phyloP scores from a whole-genome alignment of 257 asterid species.

The Solanum chilense region DNA sequence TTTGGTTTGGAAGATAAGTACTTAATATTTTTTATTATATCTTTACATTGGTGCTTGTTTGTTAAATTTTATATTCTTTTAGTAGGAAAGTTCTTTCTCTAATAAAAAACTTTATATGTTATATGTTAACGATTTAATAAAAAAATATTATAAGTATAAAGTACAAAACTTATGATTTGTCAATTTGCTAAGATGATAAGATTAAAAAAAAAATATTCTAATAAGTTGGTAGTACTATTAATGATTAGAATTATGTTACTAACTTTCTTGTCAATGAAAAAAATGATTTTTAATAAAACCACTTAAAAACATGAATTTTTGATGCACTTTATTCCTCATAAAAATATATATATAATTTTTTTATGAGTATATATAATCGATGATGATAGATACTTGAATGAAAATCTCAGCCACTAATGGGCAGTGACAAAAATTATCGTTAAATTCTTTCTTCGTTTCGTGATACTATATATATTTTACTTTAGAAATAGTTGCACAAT shows the following conservation, averaged over 20 bases:
- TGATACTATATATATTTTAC: too few relatives aligned
- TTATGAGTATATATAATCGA: background rate
- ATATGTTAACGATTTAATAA: background rate
- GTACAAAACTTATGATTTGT: background rate
- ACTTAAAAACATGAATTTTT: background rate
- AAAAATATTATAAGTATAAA: background rate
- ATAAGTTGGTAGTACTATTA: background rate
- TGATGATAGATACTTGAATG: background rate
- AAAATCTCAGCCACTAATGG: background rate
- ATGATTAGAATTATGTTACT: background rate
- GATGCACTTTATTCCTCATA: fast-evolving
- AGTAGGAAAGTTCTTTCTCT: background rate
- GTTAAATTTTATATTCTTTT: background rate
- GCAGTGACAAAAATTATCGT: fast-evolving
- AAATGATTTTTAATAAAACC: background rate
- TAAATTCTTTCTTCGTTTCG: too few relatives aligned
- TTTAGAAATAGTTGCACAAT: background rate
- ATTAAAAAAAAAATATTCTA: background rate
- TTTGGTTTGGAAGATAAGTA: background rate
- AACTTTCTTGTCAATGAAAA: background rate
- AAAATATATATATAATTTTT: too few relatives aligned
- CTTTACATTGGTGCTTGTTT: background rate
- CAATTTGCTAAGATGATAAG: background rate
- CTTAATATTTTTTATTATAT: background rate
- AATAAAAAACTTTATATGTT: background rate